Conservation (phyloP, 2,329 filamentous ascomycete genomes). For the Fusarium solani-melongenae region DNA sequence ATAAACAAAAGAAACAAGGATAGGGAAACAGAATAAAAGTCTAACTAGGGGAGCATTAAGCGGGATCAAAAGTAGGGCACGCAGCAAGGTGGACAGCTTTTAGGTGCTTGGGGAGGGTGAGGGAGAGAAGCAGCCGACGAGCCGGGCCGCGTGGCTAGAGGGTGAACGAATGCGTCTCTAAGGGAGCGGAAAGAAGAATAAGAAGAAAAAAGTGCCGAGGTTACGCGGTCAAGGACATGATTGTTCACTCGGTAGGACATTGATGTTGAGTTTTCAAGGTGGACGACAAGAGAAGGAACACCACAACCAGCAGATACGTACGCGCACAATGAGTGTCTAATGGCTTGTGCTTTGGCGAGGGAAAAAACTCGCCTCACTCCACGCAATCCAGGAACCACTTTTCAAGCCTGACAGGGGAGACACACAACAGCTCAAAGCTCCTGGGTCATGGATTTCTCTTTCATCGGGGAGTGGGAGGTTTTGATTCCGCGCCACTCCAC, state of each 20-base stretch:
- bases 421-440: neutral
- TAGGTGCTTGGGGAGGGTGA: neutral
- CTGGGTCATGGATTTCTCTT: neutral
- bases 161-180: neutral
- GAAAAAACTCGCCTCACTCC: constrained; percentile 8
- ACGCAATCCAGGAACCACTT: constrained; percentile 2
- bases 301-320: neutral
- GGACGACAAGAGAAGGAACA: neutral
- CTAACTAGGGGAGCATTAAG: neutral
- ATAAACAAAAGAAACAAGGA: neutral
- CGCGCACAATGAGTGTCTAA: neutral
- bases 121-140: neutral
- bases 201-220: neutral
- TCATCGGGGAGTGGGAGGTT: neutral
- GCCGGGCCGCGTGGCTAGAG: neutral
- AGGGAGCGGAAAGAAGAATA: neutral
- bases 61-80: neutral
- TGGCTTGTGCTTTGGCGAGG: neutral
- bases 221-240: neutral
- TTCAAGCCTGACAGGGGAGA: neutral
- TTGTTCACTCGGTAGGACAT: neutral
- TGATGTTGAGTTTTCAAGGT: neutral
- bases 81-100: neutral
- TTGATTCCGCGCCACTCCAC: neutral
- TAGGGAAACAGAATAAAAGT: neutral